Conservation (phyloP, 352 stramenopile species). For the Globisporangium spiculum region DNA sequence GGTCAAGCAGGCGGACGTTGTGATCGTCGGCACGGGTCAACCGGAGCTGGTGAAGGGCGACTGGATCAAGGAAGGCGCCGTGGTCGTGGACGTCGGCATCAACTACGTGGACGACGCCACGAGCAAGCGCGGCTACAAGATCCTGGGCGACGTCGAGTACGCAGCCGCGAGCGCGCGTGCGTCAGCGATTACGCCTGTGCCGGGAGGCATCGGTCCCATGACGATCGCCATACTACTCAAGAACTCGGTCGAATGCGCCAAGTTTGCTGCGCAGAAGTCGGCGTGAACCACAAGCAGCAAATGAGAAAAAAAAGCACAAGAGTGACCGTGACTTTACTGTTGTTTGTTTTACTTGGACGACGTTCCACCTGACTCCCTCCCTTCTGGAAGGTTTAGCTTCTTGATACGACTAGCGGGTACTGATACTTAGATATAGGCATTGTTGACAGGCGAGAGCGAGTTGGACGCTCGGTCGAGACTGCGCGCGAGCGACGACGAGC, state of each 20-base stretch:
- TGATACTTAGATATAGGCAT: slow-evolving; percentile 28
- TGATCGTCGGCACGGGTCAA: slow-evolving; percentile 94
- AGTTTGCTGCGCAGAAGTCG: slow-evolving; percentile 28
- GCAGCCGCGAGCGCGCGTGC: slow-evolving; percentile 78
- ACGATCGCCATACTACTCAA: slow-evolving; percentile 94
- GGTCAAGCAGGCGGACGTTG: slow-evolving; percentile 91
- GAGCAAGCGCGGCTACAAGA: slow-evolving; percentile 85
- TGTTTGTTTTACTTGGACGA: not conserved
- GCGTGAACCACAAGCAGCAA: not conserved
- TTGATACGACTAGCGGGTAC: slow-evolving; percentile 4
- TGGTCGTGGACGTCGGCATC: slow-evolving; percentile 99
- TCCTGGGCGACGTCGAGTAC: slow-evolving; percentile 98
- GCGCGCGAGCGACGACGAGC: slow-evolving; percentile 46
- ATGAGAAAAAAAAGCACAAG: not conserved
- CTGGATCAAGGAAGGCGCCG: slow-evolving; percentile 96
- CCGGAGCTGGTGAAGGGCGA: slow-evolving; percentile 93
- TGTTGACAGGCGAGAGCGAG: slow-evolving; percentile 14
- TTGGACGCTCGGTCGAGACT: slow-evolving; percentile 29
- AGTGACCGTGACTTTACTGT: not conserved
- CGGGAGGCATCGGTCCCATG: slow-evolving; percentile 97
- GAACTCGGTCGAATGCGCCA: slow-evolving; percentile 73
- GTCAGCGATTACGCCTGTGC: slow-evolving; percentile 96
- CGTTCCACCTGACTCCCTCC: not conserved
- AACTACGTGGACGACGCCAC: slow-evolving; percentile 93
- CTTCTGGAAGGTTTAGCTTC: not conserved